Evolutionary conservation across 371 early-diverging fungal species (phyloP), one percentile per base, ranked within the genome.

Genomic region (Conidiobolus incongruus): DNA sequence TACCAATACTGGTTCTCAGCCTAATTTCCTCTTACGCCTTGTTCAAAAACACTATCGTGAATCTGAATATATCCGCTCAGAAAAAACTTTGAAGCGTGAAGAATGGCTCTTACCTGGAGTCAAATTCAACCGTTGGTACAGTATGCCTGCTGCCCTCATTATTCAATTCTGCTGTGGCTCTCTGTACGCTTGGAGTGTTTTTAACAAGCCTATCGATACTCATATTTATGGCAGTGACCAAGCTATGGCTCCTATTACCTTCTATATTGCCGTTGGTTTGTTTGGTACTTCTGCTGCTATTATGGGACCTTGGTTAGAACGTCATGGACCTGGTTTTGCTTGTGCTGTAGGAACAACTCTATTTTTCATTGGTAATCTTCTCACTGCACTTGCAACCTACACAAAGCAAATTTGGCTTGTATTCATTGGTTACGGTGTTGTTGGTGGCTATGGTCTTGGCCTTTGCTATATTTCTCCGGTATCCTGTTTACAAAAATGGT

Each of bases 171-270:
- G 68, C 48, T 66, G 65, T 41, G 77, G 77, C 12, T 69, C 72
- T 1, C 62, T 77, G 21, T 77, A 77, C 47, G 75, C 77, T 8
- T 77, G 72, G 70, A 64, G 65, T 1, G 69, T 73, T 22, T 73
- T 63, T 48, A 73, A 76, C 50, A 51, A 53, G 15, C 70, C 73
- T 11, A 62, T 76, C 47, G 72, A 73, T 47, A 52, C 56, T 10
- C 50, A 52, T 23, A 61, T 68, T 49, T 62, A 53, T 35, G 66
- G 66, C 19, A 28, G 38, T 2, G 26, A 32, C 19, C n/a, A 16
- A 7, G 35, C 51, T 16, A 52, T 57, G 19, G 72, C 73, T 13
- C 65, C 67, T 17, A 66, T 62, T 43, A 67, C 72, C 6, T 76
- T 73, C 54, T 76, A 72, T 55, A 66, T 76, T 53, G 72, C 73